phyloP scores from a whole-genome alignment of 83 land plant genomes.

The Picea abies region DNA sequence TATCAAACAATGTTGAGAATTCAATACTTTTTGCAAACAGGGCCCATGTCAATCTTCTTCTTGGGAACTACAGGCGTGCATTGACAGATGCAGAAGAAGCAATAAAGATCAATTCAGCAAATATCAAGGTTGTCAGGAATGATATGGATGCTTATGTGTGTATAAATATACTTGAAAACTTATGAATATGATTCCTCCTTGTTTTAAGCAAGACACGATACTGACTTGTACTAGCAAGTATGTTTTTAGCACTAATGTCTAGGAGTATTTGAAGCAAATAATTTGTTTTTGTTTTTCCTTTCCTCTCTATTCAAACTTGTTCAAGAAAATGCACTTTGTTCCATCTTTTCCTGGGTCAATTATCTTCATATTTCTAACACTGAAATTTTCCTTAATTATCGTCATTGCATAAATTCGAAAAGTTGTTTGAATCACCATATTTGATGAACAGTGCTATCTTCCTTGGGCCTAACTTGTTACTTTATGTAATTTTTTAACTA shows the following conservation, averaged over 20 bases:
- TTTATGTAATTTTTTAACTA: slow-evolving; percentile 19
- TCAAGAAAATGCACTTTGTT: background rate
- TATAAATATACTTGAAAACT: background rate
- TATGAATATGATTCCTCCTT: background rate
- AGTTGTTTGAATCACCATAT: background rate
- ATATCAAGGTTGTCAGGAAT: slow-evolving; percentile 68
- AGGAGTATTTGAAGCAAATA: background rate
- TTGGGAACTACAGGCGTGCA: slow-evolving; percentile 87
- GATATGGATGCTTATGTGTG: background rate
- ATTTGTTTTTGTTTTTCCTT: background rate
- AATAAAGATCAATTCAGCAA: slow-evolving; percentile 56
- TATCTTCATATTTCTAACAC: slow-evolving; percentile 2
- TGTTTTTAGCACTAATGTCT: background rate
- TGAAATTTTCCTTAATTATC: background rate
- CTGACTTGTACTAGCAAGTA: background rate
- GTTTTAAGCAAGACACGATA: slow-evolving; percentile 16
- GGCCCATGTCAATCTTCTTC: slow-evolving; percentile 87
- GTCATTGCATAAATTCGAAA: background rate
- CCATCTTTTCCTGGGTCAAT: background rate
- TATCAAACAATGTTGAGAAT: slow-evolving; percentile 39
- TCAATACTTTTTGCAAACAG: slow-evolving; percentile 82
- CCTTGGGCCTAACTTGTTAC: background rate
- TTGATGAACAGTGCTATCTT: background rate
- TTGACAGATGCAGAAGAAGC: slow-evolving; percentile 85
- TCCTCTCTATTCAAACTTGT: background rate